These are phyloP conservation scores for Verticillium albo-atrum DNA, from an alignment of 2,329 filamentous ascomycete species.

Conservation along the genomic window DNA sequence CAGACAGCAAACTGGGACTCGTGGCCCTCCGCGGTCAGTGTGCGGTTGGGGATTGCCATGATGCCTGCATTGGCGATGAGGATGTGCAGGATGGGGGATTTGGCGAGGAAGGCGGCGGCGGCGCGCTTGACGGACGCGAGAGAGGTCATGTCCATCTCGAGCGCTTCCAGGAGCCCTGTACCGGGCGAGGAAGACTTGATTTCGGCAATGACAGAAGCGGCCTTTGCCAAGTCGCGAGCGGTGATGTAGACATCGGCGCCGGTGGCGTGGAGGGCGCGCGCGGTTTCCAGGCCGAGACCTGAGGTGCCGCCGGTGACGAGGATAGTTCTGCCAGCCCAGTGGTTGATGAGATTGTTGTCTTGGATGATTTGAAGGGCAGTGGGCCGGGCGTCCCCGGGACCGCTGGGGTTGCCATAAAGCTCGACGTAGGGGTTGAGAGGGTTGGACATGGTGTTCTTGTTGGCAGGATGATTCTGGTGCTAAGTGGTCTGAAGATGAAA, in stretches of 20 bases:
- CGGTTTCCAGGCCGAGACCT: conserved; percentile 31
- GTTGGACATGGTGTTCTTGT: neutral
- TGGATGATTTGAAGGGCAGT: conserved; percentile 29
- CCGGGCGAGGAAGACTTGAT: conserved; percentile 20
- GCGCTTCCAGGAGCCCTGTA: conserved; percentile 21
- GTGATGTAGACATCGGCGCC: conserved; percentile 40
- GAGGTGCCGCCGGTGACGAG: conserved; percentile 35
- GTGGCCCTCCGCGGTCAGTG: conserved; percentile 28
- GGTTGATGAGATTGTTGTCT: conserved; percentile 23
- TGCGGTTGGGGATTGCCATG: conserved; percentile 27
- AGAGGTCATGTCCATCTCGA: conserved; percentile 34
- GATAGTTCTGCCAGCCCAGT: conserved; percentile 28
- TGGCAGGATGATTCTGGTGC: neutral
- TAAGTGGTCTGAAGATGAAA: neutral
- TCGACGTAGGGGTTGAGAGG: conserved; percentile 3
- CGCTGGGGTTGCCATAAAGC: conserved; percentile 11
- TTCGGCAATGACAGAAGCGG: conserved; percentile 27
- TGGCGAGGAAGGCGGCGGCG: conserved; percentile 26
- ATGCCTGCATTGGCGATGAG: conserved; percentile 39
- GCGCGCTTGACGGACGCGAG: conserved; percentile 33
- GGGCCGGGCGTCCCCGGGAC: conserved; percentile 30
- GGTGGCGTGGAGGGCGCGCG: conserved; percentile 32
- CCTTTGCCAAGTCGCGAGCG: conserved; percentile 29
- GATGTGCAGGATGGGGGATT: conserved; percentile 30
- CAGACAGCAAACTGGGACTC: conserved; percentile 33